Evolutionary conservation across 305 asterid genomes (phyloP), one percentile per base, ranked within the genome.

Genomic region (Galium porrigens): DNA sequence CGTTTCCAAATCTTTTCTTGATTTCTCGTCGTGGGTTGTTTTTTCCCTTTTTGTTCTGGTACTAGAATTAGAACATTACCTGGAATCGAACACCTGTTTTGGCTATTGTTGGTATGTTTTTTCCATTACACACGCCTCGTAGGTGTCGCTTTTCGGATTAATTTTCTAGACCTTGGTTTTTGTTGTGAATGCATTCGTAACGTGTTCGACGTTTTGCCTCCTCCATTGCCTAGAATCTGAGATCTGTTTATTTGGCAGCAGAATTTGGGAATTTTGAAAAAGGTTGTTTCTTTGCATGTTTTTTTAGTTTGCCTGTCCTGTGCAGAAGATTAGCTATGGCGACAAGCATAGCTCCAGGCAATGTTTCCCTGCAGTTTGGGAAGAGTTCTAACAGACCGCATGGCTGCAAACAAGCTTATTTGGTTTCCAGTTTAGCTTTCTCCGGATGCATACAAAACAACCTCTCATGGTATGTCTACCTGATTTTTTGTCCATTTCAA

Each of bases 271-370:
- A 6, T 1, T n/a, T 69, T 30, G 52, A 54, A 11, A 20, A 9
- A 55, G 8, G 34, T 15, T 63, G 32, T 34, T 63, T 36, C 6
- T 33, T 5, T 32, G 56, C 52, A 14, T 2, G n/a, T 48, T 17
- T 46, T 29, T 6, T 1, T 15, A 10, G 29, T 8, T 36, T 64
- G 15, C 22, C 59, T 30, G 25, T 66, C 39, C 65, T 53, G 64
- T 22, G 73, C 83, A 76, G 90, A 70, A 14, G 18, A 15, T 60
- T 18, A 25, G 18, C 55, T 48, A 91, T 91, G 98, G 83, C 95
- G 52, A 68, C 87, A 48, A 72, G 85, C 68, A 70, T 84, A 71
- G 95, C 95, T 73, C 76, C 86, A 12, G 82, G 87, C 54, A 80
- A 83, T 54, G 82, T 82, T 54, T 74, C 67, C 54, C 78, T 84